phyloP scores from a whole-genome alignment of 768 basidiomycete genomes.

The Leccinum subgranulosum region DNA sequence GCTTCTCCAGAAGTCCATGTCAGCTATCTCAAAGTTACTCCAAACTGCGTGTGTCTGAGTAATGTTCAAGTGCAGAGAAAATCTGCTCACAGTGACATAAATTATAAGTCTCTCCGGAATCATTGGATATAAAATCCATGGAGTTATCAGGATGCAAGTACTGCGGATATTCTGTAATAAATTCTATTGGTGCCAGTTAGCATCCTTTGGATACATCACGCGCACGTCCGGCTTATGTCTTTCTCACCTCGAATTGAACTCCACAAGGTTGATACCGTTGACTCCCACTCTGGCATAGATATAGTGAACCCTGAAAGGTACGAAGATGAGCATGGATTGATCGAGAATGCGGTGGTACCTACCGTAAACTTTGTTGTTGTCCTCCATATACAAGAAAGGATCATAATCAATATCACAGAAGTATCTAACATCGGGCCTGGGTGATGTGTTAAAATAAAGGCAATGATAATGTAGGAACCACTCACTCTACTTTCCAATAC shows the following conservation, averaged over 20 bases:
- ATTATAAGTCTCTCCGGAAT: slow-evolving; percentile 64
- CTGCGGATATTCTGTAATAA: slow-evolving; percentile 51
- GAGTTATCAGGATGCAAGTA: slow-evolving; percentile 56
- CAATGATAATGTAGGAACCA: background rate
- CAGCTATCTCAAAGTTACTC: slow-evolving; percentile 92
- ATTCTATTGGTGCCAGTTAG: slow-evolving; percentile 47
- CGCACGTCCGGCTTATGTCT: slow-evolving; percentile 18
- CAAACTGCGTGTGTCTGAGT: slow-evolving; percentile 52
- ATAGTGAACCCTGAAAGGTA: slow-evolving; percentile 52
- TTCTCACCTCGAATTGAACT: slow-evolving; percentile 48
- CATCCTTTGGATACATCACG: slow-evolving; percentile 14
- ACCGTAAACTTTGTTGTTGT: slow-evolving; percentile 51
- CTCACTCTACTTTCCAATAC: slow-evolving; percentile 63
- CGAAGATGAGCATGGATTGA: background rate
- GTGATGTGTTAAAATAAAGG: background rate
- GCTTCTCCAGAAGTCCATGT: slow-evolving; percentile 79
- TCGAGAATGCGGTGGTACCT: slow-evolving; percentile 1
- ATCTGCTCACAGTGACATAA: slow-evolving; percentile 54
- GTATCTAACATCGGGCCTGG: slow-evolving; percentile 48
- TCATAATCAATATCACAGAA: slow-evolving; percentile 51
- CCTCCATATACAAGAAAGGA: slow-evolving; percentile 57
- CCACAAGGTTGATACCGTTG: slow-evolving; percentile 67
- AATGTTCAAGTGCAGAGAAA: background rate
- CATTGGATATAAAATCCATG: slow-evolving; percentile 61
- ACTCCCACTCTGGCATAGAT: slow-evolving; percentile 58